Conservation (phyloP, 2,329 filamentous ascomycete species). For the Capronia americana region DNA sequence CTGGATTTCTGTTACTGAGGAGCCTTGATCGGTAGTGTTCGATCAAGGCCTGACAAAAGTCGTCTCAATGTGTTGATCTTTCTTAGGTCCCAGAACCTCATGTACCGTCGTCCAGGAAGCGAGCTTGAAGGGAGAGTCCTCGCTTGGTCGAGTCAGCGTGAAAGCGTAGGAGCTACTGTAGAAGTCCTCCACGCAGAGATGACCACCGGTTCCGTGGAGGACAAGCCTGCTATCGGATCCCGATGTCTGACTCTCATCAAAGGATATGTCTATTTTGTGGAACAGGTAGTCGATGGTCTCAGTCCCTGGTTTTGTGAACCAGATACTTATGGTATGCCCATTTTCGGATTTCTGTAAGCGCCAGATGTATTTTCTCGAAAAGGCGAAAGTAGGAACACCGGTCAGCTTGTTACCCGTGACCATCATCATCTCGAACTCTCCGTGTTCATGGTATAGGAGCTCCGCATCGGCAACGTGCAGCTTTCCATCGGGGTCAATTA, state of each 20-base stretch:
- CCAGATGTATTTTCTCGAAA: slow-evolving; percentile 54
- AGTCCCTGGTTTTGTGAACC: slow-evolving; percentile 51
- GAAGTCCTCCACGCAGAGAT: slow-evolving; percentile 56
- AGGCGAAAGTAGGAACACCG: slow-evolving; percentile 33
- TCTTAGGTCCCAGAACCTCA: slow-evolving; percentile 54
- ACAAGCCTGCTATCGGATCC: slow-evolving; percentile 35
- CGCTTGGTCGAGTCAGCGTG: slow-evolving; percentile 43
- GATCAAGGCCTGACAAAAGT: slow-evolving; percentile 43
- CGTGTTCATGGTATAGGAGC: slow-evolving; percentile 52
- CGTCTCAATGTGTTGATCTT: slow-evolving; percentile 53
- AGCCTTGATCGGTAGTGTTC: not conserved
- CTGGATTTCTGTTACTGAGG: not conserved
- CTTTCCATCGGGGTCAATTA: slow-evolving; percentile 37
- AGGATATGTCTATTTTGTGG: slow-evolving; percentile 47
- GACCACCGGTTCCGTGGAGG: slow-evolving; percentile 49
- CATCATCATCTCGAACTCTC: slow-evolving; percentile 46
- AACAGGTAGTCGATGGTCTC: slow-evolving; percentile 53
- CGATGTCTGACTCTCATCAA: slow-evolving; percentile 32
- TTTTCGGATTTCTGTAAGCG: slow-evolving; percentile 41
- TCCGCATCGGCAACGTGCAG: slow-evolving; percentile 40
- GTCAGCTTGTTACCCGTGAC: slow-evolving; percentile 44
- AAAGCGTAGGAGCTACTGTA: slow-evolving; percentile 55
- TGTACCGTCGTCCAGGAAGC: slow-evolving; percentile 51
- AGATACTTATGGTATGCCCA: slow-evolving; percentile 47
- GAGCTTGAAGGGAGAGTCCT: slow-evolving; percentile 31